These are phyloP conservation scores for Pseudozyma tsukubaensis DNA, from an alignment of 1,284 basidiomycete genomes.

Conservation along the genomic window DNA sequence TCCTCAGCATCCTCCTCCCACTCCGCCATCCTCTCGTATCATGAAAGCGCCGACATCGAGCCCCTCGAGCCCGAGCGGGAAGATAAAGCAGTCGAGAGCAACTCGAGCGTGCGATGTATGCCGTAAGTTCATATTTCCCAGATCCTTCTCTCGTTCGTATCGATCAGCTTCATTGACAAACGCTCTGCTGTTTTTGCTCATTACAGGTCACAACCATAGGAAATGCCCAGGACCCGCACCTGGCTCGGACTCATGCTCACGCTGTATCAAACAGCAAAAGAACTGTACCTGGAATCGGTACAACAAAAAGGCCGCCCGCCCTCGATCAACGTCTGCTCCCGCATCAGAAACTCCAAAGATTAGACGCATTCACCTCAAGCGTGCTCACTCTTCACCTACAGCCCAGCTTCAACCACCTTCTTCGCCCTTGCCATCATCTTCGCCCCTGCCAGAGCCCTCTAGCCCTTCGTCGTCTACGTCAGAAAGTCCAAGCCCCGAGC, in stretches of 20 bases:
- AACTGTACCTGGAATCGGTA: constrained; percentile 26
- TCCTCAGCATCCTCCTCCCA: background rate
- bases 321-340: constrained; percentile 5
- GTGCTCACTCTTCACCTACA: constrained; percentile 10
- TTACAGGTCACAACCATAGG: constrained; percentile 27
- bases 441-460: background rate
- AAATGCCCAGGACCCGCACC: constrained; percentile 29
- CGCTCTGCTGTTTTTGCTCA: background rate
- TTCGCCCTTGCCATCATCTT: background rate
- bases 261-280: constrained; percentile 18
- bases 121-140: constrained; percentile 16
- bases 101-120: constrained; percentile 38
- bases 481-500: background rate
- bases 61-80: background rate
- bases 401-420: background rate
- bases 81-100: constrained; percentile 10
- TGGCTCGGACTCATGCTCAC: constrained; percentile 13
- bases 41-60: background rate
- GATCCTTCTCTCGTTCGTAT: background rate
- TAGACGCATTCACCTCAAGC: constrained; percentile 4
- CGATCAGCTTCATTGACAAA: background rate
- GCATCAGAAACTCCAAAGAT: constrained; percentile 3
- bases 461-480: background rate
- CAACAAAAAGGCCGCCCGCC: background rate
- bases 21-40: background rate